These are phyloP conservation scores for Areca catechu DNA, from an alignment of 176 grass and related monocot species.

Conservation along the genomic window DNA sequence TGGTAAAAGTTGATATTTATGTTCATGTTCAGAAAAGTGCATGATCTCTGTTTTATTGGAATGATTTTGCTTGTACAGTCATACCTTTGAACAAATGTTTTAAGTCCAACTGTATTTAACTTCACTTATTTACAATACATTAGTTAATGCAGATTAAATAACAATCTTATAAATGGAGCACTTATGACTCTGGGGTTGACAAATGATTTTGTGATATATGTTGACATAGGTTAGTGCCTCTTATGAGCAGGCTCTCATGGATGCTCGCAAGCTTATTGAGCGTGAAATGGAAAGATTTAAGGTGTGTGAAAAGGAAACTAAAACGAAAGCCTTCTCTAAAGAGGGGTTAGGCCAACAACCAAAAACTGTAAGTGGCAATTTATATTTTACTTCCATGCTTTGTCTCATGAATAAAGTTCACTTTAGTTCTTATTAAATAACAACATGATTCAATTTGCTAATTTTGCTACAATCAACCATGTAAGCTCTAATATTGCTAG, in stretches of 20 bases:
- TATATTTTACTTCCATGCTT: slow-evolving; percentile 9
- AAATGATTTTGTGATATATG: slow-evolving; percentile 58
- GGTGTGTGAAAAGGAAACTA: slow-evolving; percentile 98
- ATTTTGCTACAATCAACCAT: too few species aligned
- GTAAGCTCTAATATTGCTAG: too few species aligned
- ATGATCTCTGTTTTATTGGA: too few species aligned
- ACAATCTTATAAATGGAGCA: slow-evolving; percentile 7
- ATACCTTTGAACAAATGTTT: too few species aligned
- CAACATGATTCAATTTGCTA: too few species aligned
- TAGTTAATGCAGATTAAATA: not conserved
- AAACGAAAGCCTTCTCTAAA: slow-evolving; percentile 99
- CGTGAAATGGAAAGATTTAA: slow-evolving; percentile 99
- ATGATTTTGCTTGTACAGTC: too few species aligned
- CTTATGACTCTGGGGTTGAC: slow-evolving; percentile 38
- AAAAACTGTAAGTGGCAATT: slow-evolving; percentile 66
- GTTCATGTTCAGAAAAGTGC: too few species aligned
- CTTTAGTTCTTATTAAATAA: too few species aligned
- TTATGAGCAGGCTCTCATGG: slow-evolving; percentile 98
- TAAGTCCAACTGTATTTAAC: too few species aligned
- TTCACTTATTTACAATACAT: not conserved
- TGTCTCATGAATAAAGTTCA: too few species aligned
- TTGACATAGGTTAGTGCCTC: slow-evolving; percentile 86
- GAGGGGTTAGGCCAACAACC: slow-evolving; percentile 98
- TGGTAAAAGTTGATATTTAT: too few species aligned
- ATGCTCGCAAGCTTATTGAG: slow-evolving; percentile 95